A percentile compares a stretch with the other conserved stretches of the same genome.
These are phyloP conservation scores for Stylosanthes scabra DNA, from an alignment of 331 rosid genomes.

Conservation along the genomic window DNA sequence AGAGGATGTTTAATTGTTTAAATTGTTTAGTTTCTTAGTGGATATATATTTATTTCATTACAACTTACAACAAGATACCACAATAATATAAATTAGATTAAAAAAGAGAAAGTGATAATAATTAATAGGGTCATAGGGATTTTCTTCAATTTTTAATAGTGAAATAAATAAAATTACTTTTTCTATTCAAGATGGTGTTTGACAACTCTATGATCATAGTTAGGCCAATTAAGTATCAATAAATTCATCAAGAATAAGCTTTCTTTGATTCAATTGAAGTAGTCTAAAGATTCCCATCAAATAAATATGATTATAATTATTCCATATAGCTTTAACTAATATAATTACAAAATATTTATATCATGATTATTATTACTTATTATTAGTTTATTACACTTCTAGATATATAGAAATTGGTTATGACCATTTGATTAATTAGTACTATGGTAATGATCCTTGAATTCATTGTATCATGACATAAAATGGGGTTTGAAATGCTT, in stretches of 20 bases:
- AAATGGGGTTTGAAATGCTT: neutral
- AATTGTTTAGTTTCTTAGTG: constrained; percentile 2
- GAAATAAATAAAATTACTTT: neutral
- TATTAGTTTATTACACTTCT: neutral
- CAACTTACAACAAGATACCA: neutral
- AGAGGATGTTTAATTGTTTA: constrained; percentile 11
- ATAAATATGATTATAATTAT: no score
- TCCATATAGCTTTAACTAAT: no score
- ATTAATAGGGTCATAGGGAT: neutral
- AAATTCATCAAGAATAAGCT: neutral
- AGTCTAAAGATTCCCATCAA: no score
- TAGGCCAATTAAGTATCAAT: neutral
- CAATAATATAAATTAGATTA: neutral
- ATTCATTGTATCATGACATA: neutral
- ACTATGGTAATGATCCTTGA: neutral
- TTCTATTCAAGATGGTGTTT: neutral
- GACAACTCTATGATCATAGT: constrained; percentile 11
- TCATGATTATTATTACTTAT: neutral
- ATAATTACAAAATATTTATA: neutral
- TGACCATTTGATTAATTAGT: no score
- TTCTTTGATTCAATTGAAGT: no score
- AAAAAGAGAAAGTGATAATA: neutral
- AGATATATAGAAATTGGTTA: neutral
- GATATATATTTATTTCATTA: neutral
- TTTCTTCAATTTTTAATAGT: neutral